These are phyloP conservation scores for Leccinum pellstonianum DNA, from an alignment of 768 basidiomycete species.

Conservation along the genomic window DNA sequence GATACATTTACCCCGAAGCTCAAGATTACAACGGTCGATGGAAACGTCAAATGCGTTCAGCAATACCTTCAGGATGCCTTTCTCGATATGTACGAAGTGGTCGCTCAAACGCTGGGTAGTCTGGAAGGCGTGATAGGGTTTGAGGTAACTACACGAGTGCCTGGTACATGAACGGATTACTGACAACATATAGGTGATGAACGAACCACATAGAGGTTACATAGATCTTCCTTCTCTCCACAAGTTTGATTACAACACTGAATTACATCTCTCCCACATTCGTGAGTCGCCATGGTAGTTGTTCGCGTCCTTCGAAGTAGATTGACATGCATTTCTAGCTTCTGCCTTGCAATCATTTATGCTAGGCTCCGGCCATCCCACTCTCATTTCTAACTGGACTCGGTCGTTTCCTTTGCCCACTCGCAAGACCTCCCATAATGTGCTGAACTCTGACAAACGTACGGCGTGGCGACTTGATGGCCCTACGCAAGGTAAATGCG, in stretches of 20 bases:
- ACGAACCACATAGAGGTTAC: conserved; percentile 94
- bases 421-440: conserved; percentile 49
- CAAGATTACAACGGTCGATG: conserved; percentile 45
- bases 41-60: conserved; percentile 65
- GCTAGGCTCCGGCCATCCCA: conserved; percentile 87
- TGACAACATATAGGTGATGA: conserved; percentile 65
- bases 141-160: conserved; percentile 52
- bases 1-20: conserved; percentile 82
- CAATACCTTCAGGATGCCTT: conserved; percentile 80
- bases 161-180: neutral
- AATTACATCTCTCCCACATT: conserved; percentile 79
- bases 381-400: conserved; percentile 72
- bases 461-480: conserved; percentile 75
- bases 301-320: neutral
- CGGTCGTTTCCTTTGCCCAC: conserved; percentile 92
- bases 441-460: conserved; percentile 58
- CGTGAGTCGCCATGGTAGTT: conserved; percentile 47
- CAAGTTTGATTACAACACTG: conserved; percentile 90
- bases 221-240: conserved; percentile 80
- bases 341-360: conserved; percentile 87
- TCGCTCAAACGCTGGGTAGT: conserved; percentile 68
- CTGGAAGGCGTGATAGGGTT: conserved; percentile 85
- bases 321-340: conserved; percentile 41
- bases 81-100: conserved; percentile 68
- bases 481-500: conserved; percentile 66